Evolutionary conservation across 2,329 filamentous ascomycete species (phyloP), one percentile per base, ranked within the genome.

Genomic region (Orbilia brochopaga): DNA sequence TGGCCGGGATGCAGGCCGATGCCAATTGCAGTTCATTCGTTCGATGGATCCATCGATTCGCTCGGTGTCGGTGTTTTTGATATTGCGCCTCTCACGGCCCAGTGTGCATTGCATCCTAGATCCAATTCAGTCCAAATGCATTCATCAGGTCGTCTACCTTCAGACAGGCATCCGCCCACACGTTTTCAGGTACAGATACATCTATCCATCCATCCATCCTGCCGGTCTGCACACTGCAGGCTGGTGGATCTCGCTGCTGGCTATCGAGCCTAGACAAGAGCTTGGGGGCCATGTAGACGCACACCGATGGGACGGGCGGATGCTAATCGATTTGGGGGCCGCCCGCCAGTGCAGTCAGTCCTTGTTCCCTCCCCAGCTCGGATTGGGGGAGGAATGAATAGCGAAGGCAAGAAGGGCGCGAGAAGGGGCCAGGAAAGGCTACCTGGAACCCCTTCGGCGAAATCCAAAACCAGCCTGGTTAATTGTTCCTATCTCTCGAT

Each of bases 301-400:
- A 23, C 37, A 15, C 17, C 8, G 44, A 15, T 19, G n/a, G 19
- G 44, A 48, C 44, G 15, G 44, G 44, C 44, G 19, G 44, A 48
- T 48, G 44, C 44, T 48, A 48, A 23, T 19, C 11, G 17, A 15
- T 44, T 44, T 13, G 27, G 13, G 37, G 37, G 44, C n/a, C 17
- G n/a, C 19, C 2, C n/a, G 6, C 40, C 15, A 17, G 5, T 44
- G 17, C 44, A 19, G 1, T 21, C 19, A 21, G 44, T 8, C 17
- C 44, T 21, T 32, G 24, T 13, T 50, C 23, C 44, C 44, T 48
- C 13, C 59, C 35, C 21, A 23, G 35, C 55, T 72, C 55, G 67
- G 67, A 72, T 72, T 72, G 55, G 66, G 66, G 66, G 66, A 72
- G 67, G 67, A 72, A 72, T 65, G 67, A 72, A 72, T 65, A 69